phyloP scores from a whole-genome alignment of 768 basidiomycete species.

The Chalciporus sphaerocephalus region DNA sequence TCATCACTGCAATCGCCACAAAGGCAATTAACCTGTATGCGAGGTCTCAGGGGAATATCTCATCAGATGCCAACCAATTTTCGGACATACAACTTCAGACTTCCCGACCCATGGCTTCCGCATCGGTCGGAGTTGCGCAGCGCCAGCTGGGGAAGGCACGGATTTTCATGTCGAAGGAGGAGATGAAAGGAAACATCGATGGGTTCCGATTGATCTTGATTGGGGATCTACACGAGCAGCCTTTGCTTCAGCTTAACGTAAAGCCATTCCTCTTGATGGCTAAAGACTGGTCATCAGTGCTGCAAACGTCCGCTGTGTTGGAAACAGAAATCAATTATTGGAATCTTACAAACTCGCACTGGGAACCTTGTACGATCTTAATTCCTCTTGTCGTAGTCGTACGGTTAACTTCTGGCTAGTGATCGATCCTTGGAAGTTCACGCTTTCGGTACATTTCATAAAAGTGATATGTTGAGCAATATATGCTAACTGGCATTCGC shows the following conservation, averaged over 20 bases:
- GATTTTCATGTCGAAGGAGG: constrained; percentile 71
- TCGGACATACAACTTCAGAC: constrained; percentile 5
- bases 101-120: neutral
- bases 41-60: constrained; percentile 32
- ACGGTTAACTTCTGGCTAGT: constrained; percentile 42
- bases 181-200: constrained; percentile 84
- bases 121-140: constrained; percentile 4
- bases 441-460: constrained; percentile 48
- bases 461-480: neutral
- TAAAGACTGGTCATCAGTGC: constrained; percentile 93
- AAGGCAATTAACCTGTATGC: constrained; percentile 80
- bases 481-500: constrained; percentile 10
- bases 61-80: constrained; percentile 3
- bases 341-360: constrained; percentile 96
- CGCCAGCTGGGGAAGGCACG: constrained; percentile 35
- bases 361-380: constrained; percentile 76
- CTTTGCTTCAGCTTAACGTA: constrained; percentile 83
- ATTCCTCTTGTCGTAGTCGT: neutral
- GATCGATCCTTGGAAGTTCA: constrained; percentile 94
- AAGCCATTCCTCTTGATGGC: constrained; percentile 79
- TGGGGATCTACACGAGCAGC: constrained; percentile 92
- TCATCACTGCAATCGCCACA: constrained; percentile 83
- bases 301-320: constrained; percentile 79
- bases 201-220: constrained; percentile 92
- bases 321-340: constrained; percentile 87